Evolutionary conservation across 2,329 filamentous ascomycete species (phyloP).

Genomic region (Trichoderma sp.): DNA sequence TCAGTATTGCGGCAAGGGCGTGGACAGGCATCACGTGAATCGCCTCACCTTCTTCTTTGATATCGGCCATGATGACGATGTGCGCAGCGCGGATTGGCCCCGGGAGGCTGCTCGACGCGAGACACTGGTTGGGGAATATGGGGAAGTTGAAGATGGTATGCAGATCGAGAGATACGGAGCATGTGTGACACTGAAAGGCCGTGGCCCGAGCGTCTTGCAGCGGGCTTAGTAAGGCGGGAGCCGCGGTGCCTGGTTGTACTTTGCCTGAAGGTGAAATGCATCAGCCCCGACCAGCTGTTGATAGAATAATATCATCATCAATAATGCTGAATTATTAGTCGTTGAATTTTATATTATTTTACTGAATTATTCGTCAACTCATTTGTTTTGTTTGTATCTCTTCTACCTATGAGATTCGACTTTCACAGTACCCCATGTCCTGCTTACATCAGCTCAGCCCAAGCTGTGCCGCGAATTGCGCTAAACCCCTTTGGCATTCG

Average conservation of each 20-base stretch:
- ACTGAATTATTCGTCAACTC: not conserved
- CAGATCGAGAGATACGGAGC: not conserved
- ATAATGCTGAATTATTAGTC: no score
- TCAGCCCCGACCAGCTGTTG: no score
- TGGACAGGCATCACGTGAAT: not conserved
- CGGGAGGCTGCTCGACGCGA: not conserved
- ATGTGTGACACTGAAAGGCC: not conserved
- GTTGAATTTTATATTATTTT: not conserved
- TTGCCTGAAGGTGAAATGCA: not conserved
- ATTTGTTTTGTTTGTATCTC: not conserved
- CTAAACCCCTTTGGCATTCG: slow-evolving; percentile 41
- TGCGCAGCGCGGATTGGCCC: not conserved
- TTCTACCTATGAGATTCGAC: no score
- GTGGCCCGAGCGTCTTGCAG: slow-evolving; percentile 21
- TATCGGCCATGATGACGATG: slow-evolving; percentile 34
- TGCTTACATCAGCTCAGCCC: slow-evolving; percentile 17
- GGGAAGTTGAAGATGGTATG: slow-evolving; percentile 5
- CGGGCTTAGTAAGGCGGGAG: slow-evolving; percentile 8
- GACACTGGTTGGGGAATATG: slow-evolving; percentile 5
- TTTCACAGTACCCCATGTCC: not conserved
- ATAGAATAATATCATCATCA: no score
- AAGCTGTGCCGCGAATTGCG: slow-evolving; percentile 21
- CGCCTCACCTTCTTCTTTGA: slow-evolving; percentile 48
- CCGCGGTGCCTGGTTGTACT: not conserved
- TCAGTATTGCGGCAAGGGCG: not conserved